Base-by-base conservation (phyloP, 129 eudicot species). In the Smallanthus sonchifolius region DNA sequence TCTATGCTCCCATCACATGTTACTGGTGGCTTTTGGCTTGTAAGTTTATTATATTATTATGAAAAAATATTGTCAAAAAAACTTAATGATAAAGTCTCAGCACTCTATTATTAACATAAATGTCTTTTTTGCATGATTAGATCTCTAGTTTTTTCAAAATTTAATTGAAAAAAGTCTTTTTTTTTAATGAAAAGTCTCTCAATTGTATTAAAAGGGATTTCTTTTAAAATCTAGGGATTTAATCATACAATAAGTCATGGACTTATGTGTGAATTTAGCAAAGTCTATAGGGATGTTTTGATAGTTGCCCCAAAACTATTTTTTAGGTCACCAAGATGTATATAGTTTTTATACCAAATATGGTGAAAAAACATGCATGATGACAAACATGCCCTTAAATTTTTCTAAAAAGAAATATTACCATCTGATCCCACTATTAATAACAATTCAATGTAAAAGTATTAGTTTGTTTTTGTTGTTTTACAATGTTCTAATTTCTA, bases 1-100 rank as follows among this genome's bases (percentile, higher is more conserved):
- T 79, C 70, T 6, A 91, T 88, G 97, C 84, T 88, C 65, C 86
- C 77, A 43, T 91, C 97, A 64, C 88, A 91, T 80, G 94, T 91
- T 38, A 24, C 91, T 5, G 81, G 83, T 68, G 89, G 94, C 10
- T 91, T 91, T 76, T 91, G 95, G 97, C 88, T 91, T 83, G 97
- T 91, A 80, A 75, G 68, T 24, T 20, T 8, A 15, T 73, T 37
- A 34, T 13, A 32, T 6, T 75, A 1, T 24, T 45, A 10, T 19
- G 65, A 40, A 8, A 35, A 37, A 77, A n/a, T 6, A 3, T 0
- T 13, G 5, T 16, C 1, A 11, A 2, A 6, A 6, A 52, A 6
- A 6, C 0, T 45, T 45, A 15, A 11, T 45, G 0, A 10, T 45
- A 45, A 3, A 45, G 13, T 42, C 51, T 13, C 1, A 10, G 51